These are phyloP conservation scores for Fusarium sp. DNA, from an alignment of 2,329 filamentous ascomycete genomes.

Conservation along the genomic window DNA sequence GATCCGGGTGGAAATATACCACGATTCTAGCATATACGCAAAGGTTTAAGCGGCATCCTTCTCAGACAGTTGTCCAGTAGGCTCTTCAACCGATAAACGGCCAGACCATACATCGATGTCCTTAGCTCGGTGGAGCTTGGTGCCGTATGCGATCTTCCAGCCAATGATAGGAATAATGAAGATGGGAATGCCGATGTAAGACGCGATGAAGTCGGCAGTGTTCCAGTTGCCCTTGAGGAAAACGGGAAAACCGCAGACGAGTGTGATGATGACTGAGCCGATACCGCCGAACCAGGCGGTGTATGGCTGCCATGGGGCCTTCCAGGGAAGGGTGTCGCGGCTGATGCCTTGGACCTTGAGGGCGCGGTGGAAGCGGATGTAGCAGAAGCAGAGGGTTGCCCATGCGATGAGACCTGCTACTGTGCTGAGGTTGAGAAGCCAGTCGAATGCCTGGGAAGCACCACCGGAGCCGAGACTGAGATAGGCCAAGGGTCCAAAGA, in stretches of 20 bases:
- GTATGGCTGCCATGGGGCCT: constrained; percentile 69
- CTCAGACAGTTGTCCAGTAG: constrained; percentile 5
- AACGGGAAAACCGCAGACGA: constrained; percentile 81
- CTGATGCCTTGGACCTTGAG: constrained; percentile 65
- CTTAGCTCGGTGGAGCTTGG: constrained; percentile 54
- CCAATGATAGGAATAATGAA: constrained; percentile 71
- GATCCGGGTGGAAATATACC: background rate
- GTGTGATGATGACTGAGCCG: constrained; percentile 69
- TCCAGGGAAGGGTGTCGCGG: constrained; percentile 65
- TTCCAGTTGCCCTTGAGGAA: constrained; percentile 77
- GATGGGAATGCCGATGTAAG: constrained; percentile 71
- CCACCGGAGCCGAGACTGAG: constrained; percentile 65
- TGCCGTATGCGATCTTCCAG: constrained; percentile 62
- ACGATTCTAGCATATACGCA: background rate
- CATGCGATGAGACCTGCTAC: constrained; percentile 71
- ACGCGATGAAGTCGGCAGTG: constrained; percentile 71
- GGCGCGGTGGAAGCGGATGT: constrained; percentile 66
- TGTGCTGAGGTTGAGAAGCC: constrained; percentile 78
- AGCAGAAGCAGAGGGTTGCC: constrained; percentile 69
- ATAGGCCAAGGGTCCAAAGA: constrained; percentile 75
- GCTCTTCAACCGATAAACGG: constrained; percentile 23
- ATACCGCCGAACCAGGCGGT: constrained; percentile 71
- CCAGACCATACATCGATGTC: constrained; percentile 63
- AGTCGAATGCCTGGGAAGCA: constrained; percentile 74
- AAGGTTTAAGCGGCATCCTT: background rate